Evolutionary conservation across 495 filamentous ascomycete species (phyloP), one percentile per base, ranked within the genome.

Genomic region (Bacidia gigantensis): DNA sequence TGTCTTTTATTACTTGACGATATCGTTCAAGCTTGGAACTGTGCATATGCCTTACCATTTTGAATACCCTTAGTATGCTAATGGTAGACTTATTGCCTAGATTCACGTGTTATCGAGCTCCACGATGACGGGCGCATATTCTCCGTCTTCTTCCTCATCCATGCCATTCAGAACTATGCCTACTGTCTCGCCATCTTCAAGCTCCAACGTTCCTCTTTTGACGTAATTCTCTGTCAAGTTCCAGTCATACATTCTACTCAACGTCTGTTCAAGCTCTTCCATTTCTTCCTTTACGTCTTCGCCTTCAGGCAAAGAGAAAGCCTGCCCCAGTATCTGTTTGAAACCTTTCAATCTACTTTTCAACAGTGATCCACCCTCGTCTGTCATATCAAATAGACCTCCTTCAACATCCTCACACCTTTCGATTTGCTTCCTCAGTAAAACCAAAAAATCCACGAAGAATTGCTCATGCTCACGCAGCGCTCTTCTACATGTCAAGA

Each of bases 41-140:
- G n/a, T n/a, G n/a, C n/a, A n/a, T n/a, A n/a, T n/a, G n/a, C n/a
- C n/a, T n/a, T n/a, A n/a, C n/a, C n/a, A n/a, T n/a, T n/a, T n/a
- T n/a, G n/a, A n/a, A n/a, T n/a, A n/a, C n/a, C n/a, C n/a, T n/a
- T n/a, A n/a, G n/a, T n/a, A n/a, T 39, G n/a, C 32, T 39, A n/a
- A 10, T 39, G 32, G 32, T 39, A 39, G 32, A 39, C 32, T 10
- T 39, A n/a, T n/a, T n/a, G n/a, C n/a, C n/a, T n/a, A n/a, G n/a
- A n/a, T 41, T 26, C 21, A 2, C 29, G 50, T 18, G 23, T 38
- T 14, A 7, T 35, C 47, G 12, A 89, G 58, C 47, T 88, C 79
- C 3, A 98, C 87, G 17, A 98, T 65, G 21, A 84, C 73, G 14
- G 90, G 92, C 53, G 84, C 82, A 71, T 88, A 89, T 61, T 95